phyloP scores from a whole-genome alignment of 2,329 filamentous ascomycete genomes.

The Sclerotinia glacialis region DNA sequence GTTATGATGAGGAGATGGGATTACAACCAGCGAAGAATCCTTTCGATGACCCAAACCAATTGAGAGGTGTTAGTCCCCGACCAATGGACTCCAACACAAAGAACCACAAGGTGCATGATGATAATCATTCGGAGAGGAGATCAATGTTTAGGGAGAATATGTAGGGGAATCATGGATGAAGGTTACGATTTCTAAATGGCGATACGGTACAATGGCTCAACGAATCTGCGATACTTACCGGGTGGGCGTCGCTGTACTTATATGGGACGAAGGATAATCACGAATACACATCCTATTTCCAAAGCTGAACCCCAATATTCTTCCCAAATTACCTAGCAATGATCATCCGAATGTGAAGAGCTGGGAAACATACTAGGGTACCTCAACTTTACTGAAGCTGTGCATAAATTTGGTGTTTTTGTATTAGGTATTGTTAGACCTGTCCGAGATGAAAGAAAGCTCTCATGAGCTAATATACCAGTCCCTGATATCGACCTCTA shows the following conservation, averaged over 20 bases:
- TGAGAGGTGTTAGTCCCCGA: slow-evolving; percentile 72
- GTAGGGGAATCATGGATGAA: slow-evolving; percentile 40
- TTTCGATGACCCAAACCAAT: slow-evolving; percentile 65
- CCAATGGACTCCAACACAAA: slow-evolving; percentile 55
- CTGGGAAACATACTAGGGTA: not conserved
- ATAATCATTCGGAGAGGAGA: slow-evolving; percentile 64
- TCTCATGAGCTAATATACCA: not conserved
- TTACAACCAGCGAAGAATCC: slow-evolving; percentile 53
- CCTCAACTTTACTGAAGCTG: not conserved
- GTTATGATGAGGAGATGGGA: slow-evolving; percentile 48
- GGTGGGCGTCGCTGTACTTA: slow-evolving; percentile 7
- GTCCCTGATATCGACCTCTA: not conserved
- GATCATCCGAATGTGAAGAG: not conserved
- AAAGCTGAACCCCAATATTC: not conserved
- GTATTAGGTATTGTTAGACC: not conserved
- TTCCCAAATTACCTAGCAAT: not conserved
- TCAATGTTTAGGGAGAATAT: slow-evolving; percentile 71
- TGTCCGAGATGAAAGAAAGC: not conserved
- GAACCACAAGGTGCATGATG: slow-evolving; percentile 38
- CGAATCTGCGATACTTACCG: not conserved
- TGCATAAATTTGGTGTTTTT: not conserved
- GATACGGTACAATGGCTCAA: slow-evolving; percentile 1
- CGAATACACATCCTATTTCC: not conserved
- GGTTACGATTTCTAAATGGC: not conserved
- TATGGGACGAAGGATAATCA: not conserved